phyloP scores from a whole-genome alignment of 2,329 filamentous ascomycete genomes.

The Colletotrichum aenigma region DNA sequence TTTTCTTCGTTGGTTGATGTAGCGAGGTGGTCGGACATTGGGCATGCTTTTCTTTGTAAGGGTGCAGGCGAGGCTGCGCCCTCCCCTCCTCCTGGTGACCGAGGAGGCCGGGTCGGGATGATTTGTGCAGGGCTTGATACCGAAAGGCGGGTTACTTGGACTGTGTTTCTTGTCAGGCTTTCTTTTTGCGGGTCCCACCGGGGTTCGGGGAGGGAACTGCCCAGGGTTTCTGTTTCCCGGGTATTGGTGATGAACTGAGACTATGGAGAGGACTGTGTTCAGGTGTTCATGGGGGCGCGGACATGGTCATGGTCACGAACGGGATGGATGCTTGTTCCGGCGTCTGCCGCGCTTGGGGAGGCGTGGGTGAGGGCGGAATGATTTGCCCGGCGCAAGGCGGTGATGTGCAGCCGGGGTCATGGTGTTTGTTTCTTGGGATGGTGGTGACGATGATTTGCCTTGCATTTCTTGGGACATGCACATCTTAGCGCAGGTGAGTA shows the following conservation, averaged over 20 bases:
- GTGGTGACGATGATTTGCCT: not conserved
- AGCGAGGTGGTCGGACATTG: not conserved
- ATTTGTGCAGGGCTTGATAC: conserved; percentile 2
- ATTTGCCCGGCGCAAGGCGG: not conserved
- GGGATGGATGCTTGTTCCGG: not conserved
- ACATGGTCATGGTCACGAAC: not conserved
- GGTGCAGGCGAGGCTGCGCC: not conserved
- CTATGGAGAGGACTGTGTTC: not conserved
- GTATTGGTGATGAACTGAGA: not conserved
- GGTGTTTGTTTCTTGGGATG: not conserved
- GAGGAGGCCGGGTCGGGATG: not conserved
- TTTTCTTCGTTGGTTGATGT: not conserved
- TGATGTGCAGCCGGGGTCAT: not conserved
- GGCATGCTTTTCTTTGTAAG: not conserved
- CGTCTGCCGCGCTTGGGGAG: not conserved
- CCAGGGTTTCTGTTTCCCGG: not conserved
- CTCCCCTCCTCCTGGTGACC: not conserved
- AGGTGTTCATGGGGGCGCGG: not conserved
- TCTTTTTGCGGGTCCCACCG: not conserved
- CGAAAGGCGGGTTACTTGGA: not conserved
- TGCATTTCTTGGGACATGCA: not conserved
- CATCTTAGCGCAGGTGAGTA: not conserved
- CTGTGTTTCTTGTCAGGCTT: not conserved
- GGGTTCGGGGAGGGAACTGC: not conserved
- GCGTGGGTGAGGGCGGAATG: not conserved